Evolutionary conservation across 2,329 filamentous ascomycete genomes (phyloP), one percentile per base, ranked within the genome.

Genomic region (Pestalotiopsis sp.): DNA sequence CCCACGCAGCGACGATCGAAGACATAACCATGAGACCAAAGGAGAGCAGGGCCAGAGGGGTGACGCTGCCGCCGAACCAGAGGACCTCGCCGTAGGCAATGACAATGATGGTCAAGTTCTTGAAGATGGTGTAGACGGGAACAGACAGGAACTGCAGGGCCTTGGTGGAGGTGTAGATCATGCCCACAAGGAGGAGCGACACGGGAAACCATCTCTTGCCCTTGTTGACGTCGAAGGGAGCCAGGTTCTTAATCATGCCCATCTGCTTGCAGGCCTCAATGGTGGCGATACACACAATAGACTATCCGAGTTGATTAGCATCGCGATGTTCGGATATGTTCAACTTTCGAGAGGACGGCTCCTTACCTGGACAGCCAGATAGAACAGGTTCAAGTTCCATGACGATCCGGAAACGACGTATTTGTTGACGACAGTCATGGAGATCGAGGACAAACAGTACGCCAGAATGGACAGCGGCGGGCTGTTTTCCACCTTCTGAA

Each of bases 401-500:
- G 92, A 89, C 65, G 88, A 87, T 70, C 96, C 96, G 7, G 94
- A 98, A 61, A 99, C 90, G 71, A 98, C 95, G 81, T 97, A 99
- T 87, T 99, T 99, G 85, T 99, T 99, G 81, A 97, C 96, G n/a
- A 98, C 93, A 7, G 96, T 99, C 96, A 99, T 99, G 81, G 95
- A 89, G 79, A 99, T 99, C n/a, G 95, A 98, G 66, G 95, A 93
- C 76, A 92, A 86, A 82, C 96, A 99, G 86, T 99, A 99, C 63
- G 93, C 90, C 73, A 97, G 79, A 75, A 99, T 93, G 25, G 95
- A 94, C 62, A 96, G 80, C 60, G 89, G 84, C 17, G 94, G 93
- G 81, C 90, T 96, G 82, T 94, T 93, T 76, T 91, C 88, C 71
- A 94, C 79, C 75, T 84, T 83, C 71, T 84, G 80, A 58, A 85